phyloP scores from a whole-genome alignment of 208 protist genomes.

The Trypanosoma lewisi region DNA sequence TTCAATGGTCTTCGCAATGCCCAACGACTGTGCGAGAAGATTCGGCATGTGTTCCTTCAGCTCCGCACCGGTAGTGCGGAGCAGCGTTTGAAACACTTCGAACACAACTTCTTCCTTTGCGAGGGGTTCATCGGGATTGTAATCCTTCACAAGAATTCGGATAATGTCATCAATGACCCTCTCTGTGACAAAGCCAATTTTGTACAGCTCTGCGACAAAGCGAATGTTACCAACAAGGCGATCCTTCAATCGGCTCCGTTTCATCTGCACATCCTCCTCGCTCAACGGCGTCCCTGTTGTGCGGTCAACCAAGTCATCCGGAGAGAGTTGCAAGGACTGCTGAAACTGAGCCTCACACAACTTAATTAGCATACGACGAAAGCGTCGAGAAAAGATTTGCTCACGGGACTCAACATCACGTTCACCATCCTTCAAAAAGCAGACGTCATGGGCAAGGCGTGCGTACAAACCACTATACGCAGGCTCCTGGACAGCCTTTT shows the following conservation, averaged over 20 bases:
- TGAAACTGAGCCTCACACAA: conserved; percentile 74
- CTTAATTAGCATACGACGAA: conserved; percentile 51
- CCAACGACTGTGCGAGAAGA: conserved; percentile 49
- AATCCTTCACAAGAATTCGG: conserved; percentile 53
- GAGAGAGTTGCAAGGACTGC: conserved; percentile 61
- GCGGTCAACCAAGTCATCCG: conserved; percentile 68
- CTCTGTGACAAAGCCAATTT: conserved; percentile 59
- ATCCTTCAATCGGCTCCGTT: conserved; percentile 62
- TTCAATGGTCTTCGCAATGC: conserved; percentile 59
- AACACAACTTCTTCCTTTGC: conserved; percentile 72
- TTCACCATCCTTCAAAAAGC: conserved; percentile 56
- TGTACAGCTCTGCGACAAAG: conserved; percentile 85
- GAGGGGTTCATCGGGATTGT: conserved; percentile 40
- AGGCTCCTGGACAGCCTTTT: conserved; percentile 84
- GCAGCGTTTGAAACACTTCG: conserved; percentile 69
- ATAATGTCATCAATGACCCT: conserved; percentile 68
- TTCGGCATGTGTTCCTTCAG: conserved; percentile 38
- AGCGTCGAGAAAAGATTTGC: conserved; percentile 57
- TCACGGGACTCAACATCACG: conserved; percentile 48
- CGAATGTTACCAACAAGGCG: conserved; percentile 83
- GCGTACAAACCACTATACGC: conserved; percentile 80
- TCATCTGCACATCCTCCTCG: conserved; percentile 72
- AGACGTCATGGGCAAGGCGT: conserved; percentile 63
- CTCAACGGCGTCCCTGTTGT: conserved; percentile 55
- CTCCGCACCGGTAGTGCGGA: conserved; percentile 43